phyloP scores from a whole-genome alignment of 1,284 basidiomycete species.

The Cryptococcus sp. region DNA sequence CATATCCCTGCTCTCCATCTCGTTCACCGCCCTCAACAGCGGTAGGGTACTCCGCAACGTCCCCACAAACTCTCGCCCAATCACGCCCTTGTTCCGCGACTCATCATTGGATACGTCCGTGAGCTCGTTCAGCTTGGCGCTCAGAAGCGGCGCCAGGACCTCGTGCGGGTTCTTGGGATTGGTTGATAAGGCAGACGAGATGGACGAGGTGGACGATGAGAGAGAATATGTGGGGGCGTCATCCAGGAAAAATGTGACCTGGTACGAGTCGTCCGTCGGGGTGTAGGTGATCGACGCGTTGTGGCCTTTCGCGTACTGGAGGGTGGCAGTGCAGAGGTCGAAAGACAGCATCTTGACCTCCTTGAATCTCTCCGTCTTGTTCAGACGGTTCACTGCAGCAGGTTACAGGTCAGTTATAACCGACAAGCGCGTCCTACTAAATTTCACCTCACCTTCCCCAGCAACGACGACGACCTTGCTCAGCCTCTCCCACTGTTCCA shows the following conservation, averaged over 20 bases:
- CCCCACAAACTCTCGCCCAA: constrained; percentile 32
- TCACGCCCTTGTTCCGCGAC: constrained; percentile 8
- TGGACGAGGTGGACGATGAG: not conserved
- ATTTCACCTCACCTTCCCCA: constrained; percentile 66
- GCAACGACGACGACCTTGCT: constrained; percentile 90
- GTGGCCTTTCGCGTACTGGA: constrained; percentile 59
- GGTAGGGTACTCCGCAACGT: constrained; percentile 32
- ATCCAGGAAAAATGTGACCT: constrained; percentile 33
- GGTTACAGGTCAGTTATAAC: no score
- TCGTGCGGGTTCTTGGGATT: constrained; percentile 34
- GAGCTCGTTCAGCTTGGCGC: constrained; percentile 41
- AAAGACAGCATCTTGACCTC: constrained; percentile 77
- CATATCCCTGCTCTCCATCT: constrained; percentile 3
- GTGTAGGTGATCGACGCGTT: constrained; percentile 44
- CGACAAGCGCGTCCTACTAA: not conserved
- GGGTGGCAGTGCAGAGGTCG: constrained; percentile 82
- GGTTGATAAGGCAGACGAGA: not conserved
- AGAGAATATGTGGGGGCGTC: not conserved
- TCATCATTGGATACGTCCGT: constrained; percentile 3
- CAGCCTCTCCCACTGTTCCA: constrained; percentile 85
- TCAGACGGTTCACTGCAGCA: constrained; percentile 71
- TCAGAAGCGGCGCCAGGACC: constrained; percentile 30
- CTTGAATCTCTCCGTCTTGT: constrained; percentile 63
- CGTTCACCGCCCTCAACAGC: constrained; percentile 20
- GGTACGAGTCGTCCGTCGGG: constrained; percentile 42